Evolutionary conservation across 768 basidiomycete species (phyloP).

Genomic region (Tubosaeta sp.): DNA sequence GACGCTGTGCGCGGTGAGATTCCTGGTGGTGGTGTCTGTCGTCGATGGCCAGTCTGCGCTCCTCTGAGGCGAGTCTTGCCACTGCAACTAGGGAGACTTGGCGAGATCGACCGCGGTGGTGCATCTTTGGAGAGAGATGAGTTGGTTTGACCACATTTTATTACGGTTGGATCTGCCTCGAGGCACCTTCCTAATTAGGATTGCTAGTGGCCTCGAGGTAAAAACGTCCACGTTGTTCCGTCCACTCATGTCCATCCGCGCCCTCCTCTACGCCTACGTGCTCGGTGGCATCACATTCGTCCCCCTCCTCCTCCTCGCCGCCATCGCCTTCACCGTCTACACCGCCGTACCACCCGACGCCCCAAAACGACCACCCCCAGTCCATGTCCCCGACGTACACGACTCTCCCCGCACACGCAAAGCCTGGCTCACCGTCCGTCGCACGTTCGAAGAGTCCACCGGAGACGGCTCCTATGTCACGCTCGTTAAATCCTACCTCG

Average conservation of each 20-base stretch:
- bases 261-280: conserved; percentile 78
- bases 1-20: conserved; percentile 35
- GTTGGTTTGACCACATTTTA: background rate
- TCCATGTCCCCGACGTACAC: conserved; percentile 34
- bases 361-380: conserved; percentile 17
- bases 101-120: conserved; percentile 39
- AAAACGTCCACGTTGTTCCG: too few species aligned
- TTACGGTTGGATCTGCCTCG: background rate
- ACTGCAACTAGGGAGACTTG: conserved; percentile 40
- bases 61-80: conserved; percentile 41
- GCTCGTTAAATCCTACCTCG: conserved; percentile 75
- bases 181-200: background rate
- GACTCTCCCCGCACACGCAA: conserved; percentile 65
- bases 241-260: conserved; percentile 57
- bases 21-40: conserved; percentile 25
- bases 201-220: background rate
- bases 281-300: conserved; percentile 89
- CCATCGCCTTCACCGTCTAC: conserved; percentile 66
- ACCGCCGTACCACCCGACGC: conserved; percentile 72
- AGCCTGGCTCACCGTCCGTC: conserved; percentile 81
- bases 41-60: conserved; percentile 25
- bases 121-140: conserved; percentile 21
- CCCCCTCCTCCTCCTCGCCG: conserved; percentile 61
- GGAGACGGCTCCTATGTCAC: conserved; percentile 70
- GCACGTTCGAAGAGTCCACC: conserved; percentile 66